These are phyloP conservation scores for Saccharomyces kudriavzevii DNA, from an alignment of 805 yeast species.

Conservation along the genomic window DNA sequence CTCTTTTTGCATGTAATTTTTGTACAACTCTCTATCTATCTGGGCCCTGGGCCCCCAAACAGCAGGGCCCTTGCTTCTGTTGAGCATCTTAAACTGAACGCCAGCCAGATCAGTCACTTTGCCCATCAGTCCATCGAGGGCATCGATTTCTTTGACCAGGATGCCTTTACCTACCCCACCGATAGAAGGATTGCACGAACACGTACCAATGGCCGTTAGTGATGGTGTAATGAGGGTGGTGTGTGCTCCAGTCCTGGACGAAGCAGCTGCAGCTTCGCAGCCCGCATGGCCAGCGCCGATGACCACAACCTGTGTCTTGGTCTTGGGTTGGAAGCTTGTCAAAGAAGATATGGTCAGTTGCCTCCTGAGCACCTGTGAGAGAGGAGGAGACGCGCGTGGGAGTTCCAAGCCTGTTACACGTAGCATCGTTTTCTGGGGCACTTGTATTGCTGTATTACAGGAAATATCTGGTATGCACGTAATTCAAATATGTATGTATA, in stretches of 20 bases:
- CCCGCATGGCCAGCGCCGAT: slow-evolving; percentile 99
- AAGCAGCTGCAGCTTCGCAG: slow-evolving; percentile 90
- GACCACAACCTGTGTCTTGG: slow-evolving; percentile 47
- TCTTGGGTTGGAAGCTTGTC: slow-evolving; percentile 9
- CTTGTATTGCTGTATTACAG: not conserved
- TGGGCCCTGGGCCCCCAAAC: slow-evolving; percentile 99
- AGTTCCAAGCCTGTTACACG: not conserved
- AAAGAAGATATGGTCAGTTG: slow-evolving; percentile 1
- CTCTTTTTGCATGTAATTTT: slow-evolving; percentile 67
- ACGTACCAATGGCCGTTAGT: slow-evolving; percentile 72
- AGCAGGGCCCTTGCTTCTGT: slow-evolving; percentile 81
- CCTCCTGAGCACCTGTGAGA: not conserved
- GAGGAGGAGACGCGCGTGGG: too few relatives aligned
- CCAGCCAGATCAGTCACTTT: slow-evolving; percentile 88
- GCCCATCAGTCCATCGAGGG: slow-evolving; percentile 87
- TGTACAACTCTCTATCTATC: slow-evolving; percentile 77
- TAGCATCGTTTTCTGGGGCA: not conserved
- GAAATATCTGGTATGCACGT: not conserved
- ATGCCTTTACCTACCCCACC: slow-evolving; percentile 99
- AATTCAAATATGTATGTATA: not conserved
- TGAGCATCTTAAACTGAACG: slow-evolving; percentile 79
- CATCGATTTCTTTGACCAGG: slow-evolving; percentile 84
- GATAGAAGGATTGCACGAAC: slow-evolving; percentile 95
- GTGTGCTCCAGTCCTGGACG: slow-evolving; percentile 72
- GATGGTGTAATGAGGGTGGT: slow-evolving; percentile 63